Base-by-base conservation (phyloP, 495 filamentous ascomycete genomes). In the Stereocaulon alpinum region DNA sequence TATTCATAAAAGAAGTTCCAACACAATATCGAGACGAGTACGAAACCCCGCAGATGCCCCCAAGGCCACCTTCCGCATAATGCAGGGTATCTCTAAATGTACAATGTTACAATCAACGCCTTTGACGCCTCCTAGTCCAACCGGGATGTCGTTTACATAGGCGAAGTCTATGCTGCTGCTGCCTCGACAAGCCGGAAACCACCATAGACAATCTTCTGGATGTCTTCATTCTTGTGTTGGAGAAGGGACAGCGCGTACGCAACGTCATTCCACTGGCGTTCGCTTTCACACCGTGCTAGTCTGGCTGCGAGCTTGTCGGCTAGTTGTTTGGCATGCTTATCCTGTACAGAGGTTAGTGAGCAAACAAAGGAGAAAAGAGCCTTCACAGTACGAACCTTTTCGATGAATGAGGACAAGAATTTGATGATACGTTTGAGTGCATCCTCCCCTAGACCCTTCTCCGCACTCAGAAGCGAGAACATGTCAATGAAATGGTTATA, bases 401-500 rank as follows among this genome's bases (percentile, higher is more conserved):
- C 94, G 58, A 99, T 87, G 67, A 99, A 97, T 2, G 88, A 88
- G 44, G 93, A 81, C 65, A 99, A 70, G 73, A 99, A 99, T 68
- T 90, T 89, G 45, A 97, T 75, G 55, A 99, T 93, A 64, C 87
- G 79, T 65, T 79, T 82, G 61, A 99, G 80, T 11, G 85, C 79
- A 58, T 91, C 86, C 70, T 96, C 91, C 49, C 92, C 86, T 59
- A 99, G 75, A 37, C 80, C 82, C 48, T 78, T 79, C 64, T 94
- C 91, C 0, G 89, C 87, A 47, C 87, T 90, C 49, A 99, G 71
- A 66, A 97, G 67, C 64, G 87, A 91, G 72, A 99, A 99, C 89
- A 99, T 99, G 66, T 99, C 94, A 12, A 97, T 89, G 69, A 97
- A 99, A 71, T 99, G 92, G 66, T 99, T 99, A 67, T 99, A 99